A percentile compares a stretch with the other conserved stretches of the same genome.
Conservation (phyloP, 2,329 filamentous ascomycete genomes). For the Fusarium sp. region DNA sequence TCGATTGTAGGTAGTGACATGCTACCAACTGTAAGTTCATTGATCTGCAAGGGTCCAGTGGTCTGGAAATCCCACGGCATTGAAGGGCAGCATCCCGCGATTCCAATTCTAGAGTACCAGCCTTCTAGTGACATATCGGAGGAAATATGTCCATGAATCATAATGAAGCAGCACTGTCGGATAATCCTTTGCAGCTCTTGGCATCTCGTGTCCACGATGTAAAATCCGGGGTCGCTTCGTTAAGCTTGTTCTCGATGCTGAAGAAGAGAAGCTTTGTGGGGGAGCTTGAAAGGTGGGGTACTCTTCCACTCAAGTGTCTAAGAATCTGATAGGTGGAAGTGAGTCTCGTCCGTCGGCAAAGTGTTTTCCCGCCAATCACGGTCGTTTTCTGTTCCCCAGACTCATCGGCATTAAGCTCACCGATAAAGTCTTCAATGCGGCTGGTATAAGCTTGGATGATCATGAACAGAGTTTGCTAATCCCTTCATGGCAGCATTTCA, state of each 20-base stretch:
- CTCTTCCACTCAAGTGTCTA: too few relatives aligned
- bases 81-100: too few relatives aligned
- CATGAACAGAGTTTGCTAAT: neutral
- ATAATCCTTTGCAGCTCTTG: neutral
- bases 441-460: neutral
- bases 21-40: neutral
- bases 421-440: neutral
- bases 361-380: neutral
- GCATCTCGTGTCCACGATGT: neutral
- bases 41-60: neutral
- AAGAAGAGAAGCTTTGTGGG: conserved; percentile 3
- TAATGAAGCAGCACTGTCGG: too few relatives aligned
- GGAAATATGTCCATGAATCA: conserved; percentile 15
- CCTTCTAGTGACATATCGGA: neutral
- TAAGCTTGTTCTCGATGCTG: neutral
- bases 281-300: conserved; percentile 9
- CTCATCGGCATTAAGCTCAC: neutral
- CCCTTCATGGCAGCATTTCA: neutral
- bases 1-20: neutral
- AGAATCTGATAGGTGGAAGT: neutral
- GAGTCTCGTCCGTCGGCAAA: fast-evolving
- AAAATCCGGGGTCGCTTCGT: conserved; percentile 6
- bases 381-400: neutral
- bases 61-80: too few relatives aligned
- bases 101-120: too few relatives aligned